Percentiles rank a stretch among this genome's conserved stretches.
These are phyloP conservation scores for Hypoxylon fragiforme DNA, from an alignment of 495 filamentous ascomycete genomes.

Conservation along the genomic window DNA sequence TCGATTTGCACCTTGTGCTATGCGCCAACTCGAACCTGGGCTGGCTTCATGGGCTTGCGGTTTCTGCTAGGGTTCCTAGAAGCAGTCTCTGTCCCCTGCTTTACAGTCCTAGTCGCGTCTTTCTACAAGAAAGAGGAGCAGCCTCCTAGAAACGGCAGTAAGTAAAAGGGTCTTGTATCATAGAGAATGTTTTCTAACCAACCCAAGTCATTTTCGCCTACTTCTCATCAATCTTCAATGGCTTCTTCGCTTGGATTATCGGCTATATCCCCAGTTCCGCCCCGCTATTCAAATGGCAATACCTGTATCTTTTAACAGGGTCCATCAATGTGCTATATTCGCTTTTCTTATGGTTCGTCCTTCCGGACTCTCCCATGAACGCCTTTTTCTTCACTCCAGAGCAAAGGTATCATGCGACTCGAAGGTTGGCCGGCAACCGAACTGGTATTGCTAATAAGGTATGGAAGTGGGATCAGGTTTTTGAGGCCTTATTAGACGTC, in stretches of 20 bases:
- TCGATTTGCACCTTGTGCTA: conserved; percentile 31
- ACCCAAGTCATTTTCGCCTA: conserved; percentile 26
- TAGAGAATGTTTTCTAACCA: conserved; percentile 13
- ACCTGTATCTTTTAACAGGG: conserved; percentile 36
- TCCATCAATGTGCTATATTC: conserved; percentile 31
- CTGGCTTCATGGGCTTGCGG: conserved; percentile 36
- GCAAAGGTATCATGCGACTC: conserved; percentile 30
- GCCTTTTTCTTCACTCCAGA: conserved; percentile 33
- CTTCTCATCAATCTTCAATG: conserved; percentile 45
- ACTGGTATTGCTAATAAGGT: conserved; percentile 28
- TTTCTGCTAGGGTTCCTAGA: conserved; percentile 30
- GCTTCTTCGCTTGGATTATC: conserved; percentile 52
- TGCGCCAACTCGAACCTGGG: conserved; percentile 30
- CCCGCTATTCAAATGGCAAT: conserved; percentile 27
- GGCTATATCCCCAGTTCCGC: conserved; percentile 43
- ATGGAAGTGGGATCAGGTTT: conserved; percentile 34
- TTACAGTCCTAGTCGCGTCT: conserved; percentile 21
- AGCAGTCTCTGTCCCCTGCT: conserved; percentile 18
- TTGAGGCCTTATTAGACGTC: conserved; percentile 30
- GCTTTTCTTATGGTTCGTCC: conserved; percentile 30
- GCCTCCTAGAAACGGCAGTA: conserved; percentile 48
- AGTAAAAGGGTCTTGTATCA: conserved; percentile 28
- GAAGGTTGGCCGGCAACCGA: conserved; percentile 22
- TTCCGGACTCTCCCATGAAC: conserved; percentile 34
- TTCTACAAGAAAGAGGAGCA: conserved; percentile 33